Evolutionary conservation across 192 early-diverging fungal genomes (phyloP), one percentile per base, ranked within the genome.

Genomic region (Mortierella claussenii): DNA sequence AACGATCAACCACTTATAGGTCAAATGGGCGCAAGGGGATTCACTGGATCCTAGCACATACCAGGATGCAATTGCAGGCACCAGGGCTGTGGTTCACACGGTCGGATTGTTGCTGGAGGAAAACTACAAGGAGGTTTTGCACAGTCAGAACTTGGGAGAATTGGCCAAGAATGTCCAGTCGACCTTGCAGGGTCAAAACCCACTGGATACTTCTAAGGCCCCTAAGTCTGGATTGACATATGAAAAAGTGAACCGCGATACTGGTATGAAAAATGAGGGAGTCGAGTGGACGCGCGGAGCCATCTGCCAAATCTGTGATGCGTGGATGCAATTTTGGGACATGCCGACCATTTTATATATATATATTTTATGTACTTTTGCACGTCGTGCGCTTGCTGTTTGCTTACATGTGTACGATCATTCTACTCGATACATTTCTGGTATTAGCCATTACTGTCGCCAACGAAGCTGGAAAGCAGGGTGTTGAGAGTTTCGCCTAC

Each of bases 41-140:
- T 88, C 88, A 23, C 65, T 89, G 49, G 78, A 86, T 23, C 89
- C 91, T 18, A 83, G 81, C 17, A 84, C 85, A 15, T 91, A 84
- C 52, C 73, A 69, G 24, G 71, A 86, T 12, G 69, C 80, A 20
- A 79, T 91, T 21, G 60, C 60, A 0, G 88, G 82, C 10, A 85
- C 87, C 53, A 80, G 82, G 20, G 81, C 87, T n/a, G 88, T 93
- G 6, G 90, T 93, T 8, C 90, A 93, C 51, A 86, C 88, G 0
- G 90, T 91, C 3, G 91, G 91, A 17, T 85, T 90, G 24, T 78
- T 93, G 65, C 68, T 93, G 60, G 91, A 93, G 68, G 80, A 78
- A 26, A 73, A 88, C 75, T 93, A 93, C 81, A 93, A 93, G 64
- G 66, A 75, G 10, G 44, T 82, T 3, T 34, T 81, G 1, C 79